These are phyloP conservation scores for Pinus tabuliformis DNA, from an alignment of 75 land plant genomes.

Conservation along the genomic window DNA sequence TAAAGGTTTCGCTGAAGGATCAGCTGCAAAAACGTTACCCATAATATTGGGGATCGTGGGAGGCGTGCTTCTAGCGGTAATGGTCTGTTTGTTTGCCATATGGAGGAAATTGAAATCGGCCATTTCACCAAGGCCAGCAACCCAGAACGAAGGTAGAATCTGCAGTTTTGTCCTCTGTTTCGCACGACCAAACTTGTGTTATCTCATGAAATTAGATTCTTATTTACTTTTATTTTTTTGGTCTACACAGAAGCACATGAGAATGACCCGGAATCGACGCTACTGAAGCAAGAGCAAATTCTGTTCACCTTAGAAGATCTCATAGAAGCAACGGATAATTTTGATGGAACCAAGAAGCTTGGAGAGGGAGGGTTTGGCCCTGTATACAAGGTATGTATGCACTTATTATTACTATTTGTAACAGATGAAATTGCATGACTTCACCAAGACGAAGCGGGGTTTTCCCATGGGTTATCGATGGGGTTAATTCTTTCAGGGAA, in stretches of 20 bases:
- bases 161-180: not conserved
- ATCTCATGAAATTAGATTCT: not conserved
- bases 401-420: not conserved
- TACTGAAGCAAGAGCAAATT: not conserved
- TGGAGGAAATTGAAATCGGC: not conserved
- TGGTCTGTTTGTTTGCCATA: not conserved
- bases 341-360: conserved; percentile 12
- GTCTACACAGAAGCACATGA: not conserved
- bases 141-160: not conserved
- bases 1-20: not conserved
- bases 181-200: not conserved
- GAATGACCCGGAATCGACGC: not conserved
- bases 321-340: conserved; percentile 10
- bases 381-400: conserved; percentile 17
- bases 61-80: not conserved
- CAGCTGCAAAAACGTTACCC: not conserved
- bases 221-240: not conserved
- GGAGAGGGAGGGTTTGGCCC: conserved; percentile 26
- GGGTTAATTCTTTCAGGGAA: conserved; percentile 9
- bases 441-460: not conserved
- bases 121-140: not conserved
- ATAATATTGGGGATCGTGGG: not conserved
- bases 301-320: not conserved
- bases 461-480: not conserved
- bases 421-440: not conserved